A percentile compares a stretch with the other conserved stretches of the same genome.
Conservation (phyloP, 371 early-diverging fungal species). For the Mucor saturninus region DNA sequence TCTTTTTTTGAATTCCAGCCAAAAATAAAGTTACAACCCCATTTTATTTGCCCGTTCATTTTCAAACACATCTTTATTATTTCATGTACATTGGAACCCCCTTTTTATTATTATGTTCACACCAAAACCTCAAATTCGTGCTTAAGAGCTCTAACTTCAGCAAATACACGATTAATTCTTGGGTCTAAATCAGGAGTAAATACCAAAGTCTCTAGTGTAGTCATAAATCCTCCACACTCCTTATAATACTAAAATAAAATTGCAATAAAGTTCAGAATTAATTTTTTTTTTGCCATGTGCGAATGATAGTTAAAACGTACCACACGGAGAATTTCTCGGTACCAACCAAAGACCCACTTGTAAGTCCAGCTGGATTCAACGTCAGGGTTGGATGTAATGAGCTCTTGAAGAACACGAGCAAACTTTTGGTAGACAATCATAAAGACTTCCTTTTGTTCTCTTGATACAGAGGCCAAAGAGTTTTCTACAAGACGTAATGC, state of each 20-base stretch:
- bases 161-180: constrained; percentile 58
- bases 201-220: constrained; percentile 71
- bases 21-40: no score
- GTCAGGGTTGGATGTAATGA: constrained; percentile 44
- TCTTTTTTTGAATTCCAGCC: not conserved
- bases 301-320: constrained; percentile 26
- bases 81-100: not conserved
- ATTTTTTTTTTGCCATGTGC: not conserved
- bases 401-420: constrained; percentile 56
- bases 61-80: not conserved
- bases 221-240: constrained; percentile 66
- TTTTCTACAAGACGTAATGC: constrained; percentile 65
- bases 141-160: constrained; percentile 51
- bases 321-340: constrained; percentile 77
- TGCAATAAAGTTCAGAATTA: not conserved
- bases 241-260: constrained; percentile 56
- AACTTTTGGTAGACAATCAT: constrained; percentile 78
- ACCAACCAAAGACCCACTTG: constrained; percentile 84
- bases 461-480: constrained; percentile 66
- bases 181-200: constrained; percentile 70
- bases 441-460: constrained; percentile 86
- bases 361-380: constrained; percentile 58
- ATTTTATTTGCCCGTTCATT: no score
- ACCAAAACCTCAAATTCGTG: constrained; percentile 35
- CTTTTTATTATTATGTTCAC: not conserved